A percentile compares a stretch with the other conserved stretches of the same genome.
phyloP scores from a whole-genome alignment of 2,329 filamentous ascomycete genomes.

The Fusarium sp. region DNA sequence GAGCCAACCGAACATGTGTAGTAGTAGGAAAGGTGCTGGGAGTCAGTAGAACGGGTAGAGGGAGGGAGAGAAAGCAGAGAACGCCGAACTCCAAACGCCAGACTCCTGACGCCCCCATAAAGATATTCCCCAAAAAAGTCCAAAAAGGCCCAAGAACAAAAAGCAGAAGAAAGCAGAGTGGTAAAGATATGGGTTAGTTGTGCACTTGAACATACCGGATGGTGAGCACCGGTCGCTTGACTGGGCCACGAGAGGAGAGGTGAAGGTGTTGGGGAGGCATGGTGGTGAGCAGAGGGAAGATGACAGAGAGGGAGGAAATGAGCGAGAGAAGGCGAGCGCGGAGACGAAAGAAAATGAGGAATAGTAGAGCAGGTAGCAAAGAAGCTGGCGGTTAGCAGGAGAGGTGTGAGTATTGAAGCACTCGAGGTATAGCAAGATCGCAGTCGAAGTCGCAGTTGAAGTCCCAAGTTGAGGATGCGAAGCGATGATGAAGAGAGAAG shows the following conservation, averaged over 20 bases:
- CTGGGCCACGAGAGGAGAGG: not conserved
- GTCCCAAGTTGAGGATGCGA: slow-evolving; percentile 16
- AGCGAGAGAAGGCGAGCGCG: too few species aligned
- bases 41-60: not conserved
- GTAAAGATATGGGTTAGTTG: not conserved
- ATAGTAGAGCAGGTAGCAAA: not conserved
- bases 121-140: not conserved
- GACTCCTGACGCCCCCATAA: not conserved
- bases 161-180: not conserved
- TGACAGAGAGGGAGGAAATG: not conserved
- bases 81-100: slow-evolving; percentile 1
- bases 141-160: not conserved
- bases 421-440: slow-evolving; percentile 15
- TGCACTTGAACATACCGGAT: not conserved
- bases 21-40: not conserved
- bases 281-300: not conserved
- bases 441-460: not conserved
- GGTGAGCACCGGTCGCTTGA: slow-evolving; percentile 4
- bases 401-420: slow-evolving; percentile 19
- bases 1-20: not conserved
- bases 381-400: not conserved
- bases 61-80: not conserved
- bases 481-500: not conserved
- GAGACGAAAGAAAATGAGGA: not conserved
- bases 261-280: not conserved